A percentile compares a stretch with the other conserved stretches of the same genome.
Conservation (phyloP, 2,329 filamentous ascomycete genomes). For the Raffaelea deltoideospora region DNA sequence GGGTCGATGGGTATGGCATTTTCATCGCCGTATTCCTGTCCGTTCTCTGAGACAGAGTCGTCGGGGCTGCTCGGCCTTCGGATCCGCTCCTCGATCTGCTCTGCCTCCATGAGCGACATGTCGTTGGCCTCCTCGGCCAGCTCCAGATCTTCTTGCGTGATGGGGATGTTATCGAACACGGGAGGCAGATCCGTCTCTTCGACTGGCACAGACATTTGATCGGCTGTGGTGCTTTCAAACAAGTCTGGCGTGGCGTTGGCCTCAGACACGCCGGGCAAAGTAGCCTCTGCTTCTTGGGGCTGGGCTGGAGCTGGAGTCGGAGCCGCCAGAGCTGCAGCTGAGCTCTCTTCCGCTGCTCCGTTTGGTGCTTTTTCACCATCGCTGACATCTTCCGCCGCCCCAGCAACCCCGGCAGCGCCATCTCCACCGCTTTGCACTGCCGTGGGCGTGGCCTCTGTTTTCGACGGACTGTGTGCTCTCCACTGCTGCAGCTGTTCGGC, state of each 20-base stretch:
- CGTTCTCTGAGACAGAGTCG: constrained; percentile 41
- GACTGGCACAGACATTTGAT: constrained; percentile 7
- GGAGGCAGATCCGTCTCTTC: constrained; percentile 15
- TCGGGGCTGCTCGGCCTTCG: constrained; percentile 20
- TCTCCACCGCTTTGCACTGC: too few relatives aligned
- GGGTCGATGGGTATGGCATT: constrained; percentile 44
- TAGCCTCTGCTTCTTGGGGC: too few relatives aligned
- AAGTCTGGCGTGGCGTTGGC: too few relatives aligned
- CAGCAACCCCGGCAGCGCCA: not conserved
- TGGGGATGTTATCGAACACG: constrained; percentile 29
- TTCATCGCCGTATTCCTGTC: constrained; percentile 53
- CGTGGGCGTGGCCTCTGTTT: constrained; percentile 10
- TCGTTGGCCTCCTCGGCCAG: constrained; percentile 43
- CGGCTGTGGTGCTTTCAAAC: too few relatives aligned
- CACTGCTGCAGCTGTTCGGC: constrained; percentile 46
- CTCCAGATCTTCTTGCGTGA: constrained; percentile 40
- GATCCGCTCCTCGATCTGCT: constrained; percentile 20
- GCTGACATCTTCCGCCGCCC: too few relatives aligned
- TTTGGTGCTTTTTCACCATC: too few relatives aligned
- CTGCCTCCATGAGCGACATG: constrained; percentile 38
- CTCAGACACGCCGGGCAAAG: too few relatives aligned
- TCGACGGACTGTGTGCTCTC: constrained; percentile 42
- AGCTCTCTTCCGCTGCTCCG: too few relatives aligned
- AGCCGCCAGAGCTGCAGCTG: too few relatives aligned
- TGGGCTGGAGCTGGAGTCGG: too few relatives aligned